Evolutionary conservation across 2,329 filamentous ascomycete genomes (phyloP), one percentile per base, ranked within the genome.

Genomic region (Daldinia sp.): DNA sequence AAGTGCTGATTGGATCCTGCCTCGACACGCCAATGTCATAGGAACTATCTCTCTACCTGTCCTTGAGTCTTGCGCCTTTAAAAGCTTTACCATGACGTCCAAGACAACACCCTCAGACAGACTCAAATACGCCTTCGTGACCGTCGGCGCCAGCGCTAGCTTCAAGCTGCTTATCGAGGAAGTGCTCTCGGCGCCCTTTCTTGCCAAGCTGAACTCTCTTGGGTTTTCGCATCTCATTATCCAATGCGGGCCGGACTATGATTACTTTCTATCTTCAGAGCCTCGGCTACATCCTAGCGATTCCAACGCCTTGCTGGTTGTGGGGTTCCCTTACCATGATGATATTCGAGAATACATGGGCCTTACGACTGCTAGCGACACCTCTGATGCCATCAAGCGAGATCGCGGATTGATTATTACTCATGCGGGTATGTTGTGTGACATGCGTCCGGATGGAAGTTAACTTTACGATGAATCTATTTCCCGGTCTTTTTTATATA

Each of bases 91-190:
- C 34, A 37, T n/a, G 34, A 7, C 47, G 19, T 35, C 43, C 23
- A 25, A 15, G 4, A 5, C 10, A 3, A n/a, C 17, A 10, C 27
- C 47, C 29, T 30, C 11, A 58, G 10, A 1, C 39, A 43, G 2
- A 21, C 13, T 1, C 39, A 64, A 19, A 21, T 66, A 54, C 21
- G 95, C 92, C 75, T 91, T 99, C 68, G 90, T 97, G 57, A 98
- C 95, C 0, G 90, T 97, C 27, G 95, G 95, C 58, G 94, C 95
- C 4, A 99, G 94, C 0, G 93, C 94, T 13, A 86, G 90, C 17
- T 99, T 99, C 77, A 82, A 84, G 53, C 77, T 82, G 5, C 85
- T 99, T 1, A 84, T 97, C 58, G 78, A 83, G 41, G 85, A 89
- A 29, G 85, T 90, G 9, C 79, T 96, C 4, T 79, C 83, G 15